Conservation (phyloP, 2,329 filamentous ascomycete genomes). For the Fusarium solani-melongenae region DNA sequence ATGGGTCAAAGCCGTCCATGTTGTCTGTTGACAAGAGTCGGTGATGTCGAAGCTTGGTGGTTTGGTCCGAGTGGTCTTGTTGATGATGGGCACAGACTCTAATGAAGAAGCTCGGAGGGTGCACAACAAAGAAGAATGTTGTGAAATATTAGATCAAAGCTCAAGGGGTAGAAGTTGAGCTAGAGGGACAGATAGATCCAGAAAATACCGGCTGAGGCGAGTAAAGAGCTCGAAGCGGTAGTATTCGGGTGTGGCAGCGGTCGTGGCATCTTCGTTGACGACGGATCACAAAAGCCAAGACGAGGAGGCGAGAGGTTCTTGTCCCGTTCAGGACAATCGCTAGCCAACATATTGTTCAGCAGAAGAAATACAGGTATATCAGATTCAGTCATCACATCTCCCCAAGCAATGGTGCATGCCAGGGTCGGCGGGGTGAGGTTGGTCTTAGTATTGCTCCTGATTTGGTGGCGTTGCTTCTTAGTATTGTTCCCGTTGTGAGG, state of each 20-base stretch:
- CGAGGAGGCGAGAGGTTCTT: not conserved
- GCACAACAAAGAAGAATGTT: slow-evolving; percentile 1
- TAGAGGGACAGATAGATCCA: not conserved
- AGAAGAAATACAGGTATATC: slow-evolving; percentile 28
- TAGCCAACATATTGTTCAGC: slow-evolving; percentile 38
- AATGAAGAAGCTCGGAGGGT: not conserved
- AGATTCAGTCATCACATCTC: slow-evolving; percentile 34
- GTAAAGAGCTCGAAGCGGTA: slow-evolving; percentile 10
- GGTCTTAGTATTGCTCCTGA: slow-evolving; percentile 49
- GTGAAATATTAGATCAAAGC: not conserved
- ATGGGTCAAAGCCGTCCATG: slow-evolving; percentile 50
- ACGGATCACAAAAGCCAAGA: slow-evolving; percentile 28
- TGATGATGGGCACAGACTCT: not conserved
- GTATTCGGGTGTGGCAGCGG: not conserved
- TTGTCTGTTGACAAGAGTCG: not conserved
- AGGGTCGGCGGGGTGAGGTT: slow-evolving; percentile 23
- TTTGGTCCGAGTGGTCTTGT: not conserved
- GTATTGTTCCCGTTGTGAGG: slow-evolving; percentile 46
- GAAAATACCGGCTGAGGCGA: slow-evolving; percentile 1
- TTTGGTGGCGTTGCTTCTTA: slow-evolving; percentile 45
- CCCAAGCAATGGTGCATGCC: slow-evolving; percentile 17
- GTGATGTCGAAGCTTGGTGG: not conserved
- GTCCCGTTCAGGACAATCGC: slow-evolving; percentile 23
- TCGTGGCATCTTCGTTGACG: slow-evolving; percentile 28
- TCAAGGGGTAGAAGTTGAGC: slow-evolving; percentile 2